Conservation (phyloP, 257 asterid genomes). For the Solanum tacnaense region DNA sequence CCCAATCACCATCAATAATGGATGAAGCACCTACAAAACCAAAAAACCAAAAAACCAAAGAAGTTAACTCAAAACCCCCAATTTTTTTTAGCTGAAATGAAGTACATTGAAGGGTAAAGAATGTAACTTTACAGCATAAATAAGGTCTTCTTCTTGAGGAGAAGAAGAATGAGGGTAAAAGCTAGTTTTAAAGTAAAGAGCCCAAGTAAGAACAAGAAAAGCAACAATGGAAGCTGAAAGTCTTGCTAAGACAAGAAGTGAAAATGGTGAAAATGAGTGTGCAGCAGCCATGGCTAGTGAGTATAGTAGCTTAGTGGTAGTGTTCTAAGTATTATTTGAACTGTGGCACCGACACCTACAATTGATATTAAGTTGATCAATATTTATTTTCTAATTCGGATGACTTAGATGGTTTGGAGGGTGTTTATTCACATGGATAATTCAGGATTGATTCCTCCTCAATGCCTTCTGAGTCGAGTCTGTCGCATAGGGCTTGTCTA, state of each 20-base stretch:
- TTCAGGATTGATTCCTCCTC: rapidly evolving
- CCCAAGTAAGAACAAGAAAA: conserved; percentile 60
- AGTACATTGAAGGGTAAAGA: neutral
- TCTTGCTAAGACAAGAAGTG: conserved; percentile 46
- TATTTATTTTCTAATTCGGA: too few species aligned
- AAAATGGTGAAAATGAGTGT: conserved; percentile 17
- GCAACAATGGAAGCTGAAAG: conserved; percentile 57
- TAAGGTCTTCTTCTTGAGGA: conserved; percentile 47
- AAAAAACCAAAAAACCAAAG: neutral
- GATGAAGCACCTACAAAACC: conserved; percentile 64
- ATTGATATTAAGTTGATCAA: too few species aligned
- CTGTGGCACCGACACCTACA: neutral
- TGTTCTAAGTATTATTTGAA: neutral
- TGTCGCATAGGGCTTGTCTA: too few species aligned
- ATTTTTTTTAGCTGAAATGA: neutral
- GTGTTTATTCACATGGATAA: too few species aligned
- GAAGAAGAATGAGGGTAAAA: conserved; percentile 47
- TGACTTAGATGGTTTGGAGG: too few species aligned
- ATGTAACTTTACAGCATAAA: conserved; percentile 41
- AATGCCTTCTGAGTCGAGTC: rapidly evolving
- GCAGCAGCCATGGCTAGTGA: conserved; percentile 26
- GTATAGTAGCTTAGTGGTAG: neutral
- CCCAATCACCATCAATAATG: conserved; percentile 84
- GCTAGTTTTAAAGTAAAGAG: conserved; percentile 57
- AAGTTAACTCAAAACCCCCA: neutral